Conservation (phyloP, 1,284 basidiomycete species). For the Malassezia equina region DNA sequence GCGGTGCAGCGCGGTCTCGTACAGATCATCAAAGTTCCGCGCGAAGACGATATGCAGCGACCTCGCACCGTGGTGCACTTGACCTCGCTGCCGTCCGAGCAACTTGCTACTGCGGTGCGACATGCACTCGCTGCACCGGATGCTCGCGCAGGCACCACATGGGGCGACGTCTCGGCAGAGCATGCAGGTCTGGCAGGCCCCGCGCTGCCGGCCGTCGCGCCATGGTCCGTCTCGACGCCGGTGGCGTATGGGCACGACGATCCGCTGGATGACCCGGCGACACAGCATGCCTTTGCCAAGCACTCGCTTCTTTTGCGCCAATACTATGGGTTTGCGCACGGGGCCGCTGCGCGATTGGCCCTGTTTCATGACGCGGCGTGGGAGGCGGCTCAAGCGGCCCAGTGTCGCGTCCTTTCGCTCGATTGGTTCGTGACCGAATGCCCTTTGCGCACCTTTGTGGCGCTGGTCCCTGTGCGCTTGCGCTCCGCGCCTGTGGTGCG, state of each 20-base stretch:
- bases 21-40: conserved; percentile 3
- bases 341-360: conserved; percentile 23
- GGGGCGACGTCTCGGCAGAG: neutral
- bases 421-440: conserved; percentile 30
- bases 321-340: conserved; percentile 23
- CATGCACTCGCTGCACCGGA: neutral
- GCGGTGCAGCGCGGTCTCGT: conserved; percentile 11
- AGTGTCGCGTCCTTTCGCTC: conserved; percentile 8
- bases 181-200: conserved; percentile 14
- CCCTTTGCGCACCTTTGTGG: conserved; percentile 17
- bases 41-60: neutral
- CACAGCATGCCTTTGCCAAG: conserved; percentile 14
- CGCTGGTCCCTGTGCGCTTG: conserved; percentile 18
- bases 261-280: conserved; percentile 3
- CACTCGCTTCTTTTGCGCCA: conserved; percentile 22
- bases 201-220: conserved; percentile 23
- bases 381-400: neutral
- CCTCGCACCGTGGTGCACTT: conserved; percentile 3
- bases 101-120: neutral
- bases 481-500: conserved; percentile 13
- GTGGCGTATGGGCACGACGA: conserved; percentile 13
- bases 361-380: conserved; percentile 22
- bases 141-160: neutral
- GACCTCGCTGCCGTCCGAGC: neutral
- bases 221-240: conserved; percentile 26